Evolutionary conservation across 306 rosid species (phyloP).

Genomic region (Glycine soja): DNA sequence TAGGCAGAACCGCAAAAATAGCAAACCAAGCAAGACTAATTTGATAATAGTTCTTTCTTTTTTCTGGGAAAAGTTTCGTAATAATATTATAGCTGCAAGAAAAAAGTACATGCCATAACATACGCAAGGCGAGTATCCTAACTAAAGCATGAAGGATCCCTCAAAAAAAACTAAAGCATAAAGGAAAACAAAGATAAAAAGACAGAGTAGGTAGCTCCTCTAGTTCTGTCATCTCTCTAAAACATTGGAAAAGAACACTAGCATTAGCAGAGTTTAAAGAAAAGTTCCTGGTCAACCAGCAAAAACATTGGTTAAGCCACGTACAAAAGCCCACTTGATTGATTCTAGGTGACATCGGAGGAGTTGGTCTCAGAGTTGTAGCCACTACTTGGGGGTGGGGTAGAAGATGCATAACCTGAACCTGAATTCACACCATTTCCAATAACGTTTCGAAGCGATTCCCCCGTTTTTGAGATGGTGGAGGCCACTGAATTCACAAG

Average conservation of each 20-base stretch:
- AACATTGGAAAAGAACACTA: constrained; percentile 4
- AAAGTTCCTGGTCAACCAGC: constrained; percentile 4
- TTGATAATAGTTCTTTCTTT: not conserved
- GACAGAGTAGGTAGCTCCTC: not conserved
- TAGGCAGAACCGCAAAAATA: too few species aligned
- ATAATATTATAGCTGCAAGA: not conserved
- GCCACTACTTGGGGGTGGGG: constrained; percentile 34
- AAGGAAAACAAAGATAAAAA: not conserved
- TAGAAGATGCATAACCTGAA: constrained; percentile 9
- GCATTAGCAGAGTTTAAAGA: constrained; percentile 7
- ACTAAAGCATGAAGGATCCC: not conserved
- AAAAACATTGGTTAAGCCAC: constrained; percentile 30
- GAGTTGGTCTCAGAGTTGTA: constrained; percentile 40
- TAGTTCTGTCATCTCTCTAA: constrained; percentile 20
- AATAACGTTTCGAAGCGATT: not conserved
- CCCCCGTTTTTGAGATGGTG: constrained; percentile 21
- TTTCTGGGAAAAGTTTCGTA: not conserved
- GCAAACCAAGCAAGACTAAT: not conserved
- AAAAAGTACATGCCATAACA: too few species aligned
- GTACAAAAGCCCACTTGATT: not conserved
- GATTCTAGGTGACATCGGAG: constrained; percentile 14
- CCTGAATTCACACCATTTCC: constrained; percentile 8
- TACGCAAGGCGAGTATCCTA: too few species aligned
- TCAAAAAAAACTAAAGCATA: too few species aligned
- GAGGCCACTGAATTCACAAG: not conserved